Evolutionary conservation across 2,329 filamentous ascomycete genomes (phyloP).

Genomic region (Colletotrichum phormii): DNA sequence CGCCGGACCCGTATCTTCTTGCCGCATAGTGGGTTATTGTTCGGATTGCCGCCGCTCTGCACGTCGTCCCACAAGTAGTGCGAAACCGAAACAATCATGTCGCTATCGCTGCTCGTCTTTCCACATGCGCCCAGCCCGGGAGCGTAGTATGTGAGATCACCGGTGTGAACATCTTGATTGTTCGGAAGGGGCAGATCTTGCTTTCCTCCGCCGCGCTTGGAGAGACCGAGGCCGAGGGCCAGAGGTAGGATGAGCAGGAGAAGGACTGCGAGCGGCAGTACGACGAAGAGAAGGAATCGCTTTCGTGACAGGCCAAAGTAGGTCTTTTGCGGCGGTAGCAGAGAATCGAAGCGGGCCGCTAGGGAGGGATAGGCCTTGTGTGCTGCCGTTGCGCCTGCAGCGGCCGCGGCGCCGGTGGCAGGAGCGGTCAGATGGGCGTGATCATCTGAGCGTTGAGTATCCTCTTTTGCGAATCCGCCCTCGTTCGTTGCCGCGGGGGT

Average conservation of each 20-base stretch:
- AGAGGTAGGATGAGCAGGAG: constrained; percentile 20
- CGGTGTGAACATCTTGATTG: constrained; percentile 18
- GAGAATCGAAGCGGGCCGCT: constrained; percentile 21
- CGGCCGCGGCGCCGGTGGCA: background rate
- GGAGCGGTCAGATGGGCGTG: background rate
- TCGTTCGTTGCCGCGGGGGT: background rate
- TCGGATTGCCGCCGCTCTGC: constrained; percentile 62
- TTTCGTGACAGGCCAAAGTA: constrained; percentile 23
- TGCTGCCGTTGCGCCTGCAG: background rate
- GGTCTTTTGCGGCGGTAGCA: constrained; percentile 22
- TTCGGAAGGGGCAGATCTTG: constrained; percentile 16
- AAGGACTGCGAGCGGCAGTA: constrained; percentile 10
- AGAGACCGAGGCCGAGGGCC: constrained; percentile 29
- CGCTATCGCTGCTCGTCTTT: constrained; percentile 60
- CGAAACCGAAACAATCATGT: constrained; percentile 75
- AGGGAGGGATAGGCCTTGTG: background rate
- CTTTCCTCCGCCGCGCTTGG: constrained; percentile 1
- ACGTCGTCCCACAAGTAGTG: constrained; percentile 74
- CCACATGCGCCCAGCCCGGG: constrained; percentile 78
- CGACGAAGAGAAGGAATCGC: constrained; percentile 22
- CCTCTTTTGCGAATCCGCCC: background rate
- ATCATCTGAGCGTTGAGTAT: background rate
- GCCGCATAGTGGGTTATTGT: constrained; percentile 66
- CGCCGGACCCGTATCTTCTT: constrained; percentile 71
- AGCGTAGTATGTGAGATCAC: constrained; percentile 69